Evolutionary conservation across 371 early-diverging fungal species (phyloP).

Genomic region (Smittium mucronatum): DNA sequence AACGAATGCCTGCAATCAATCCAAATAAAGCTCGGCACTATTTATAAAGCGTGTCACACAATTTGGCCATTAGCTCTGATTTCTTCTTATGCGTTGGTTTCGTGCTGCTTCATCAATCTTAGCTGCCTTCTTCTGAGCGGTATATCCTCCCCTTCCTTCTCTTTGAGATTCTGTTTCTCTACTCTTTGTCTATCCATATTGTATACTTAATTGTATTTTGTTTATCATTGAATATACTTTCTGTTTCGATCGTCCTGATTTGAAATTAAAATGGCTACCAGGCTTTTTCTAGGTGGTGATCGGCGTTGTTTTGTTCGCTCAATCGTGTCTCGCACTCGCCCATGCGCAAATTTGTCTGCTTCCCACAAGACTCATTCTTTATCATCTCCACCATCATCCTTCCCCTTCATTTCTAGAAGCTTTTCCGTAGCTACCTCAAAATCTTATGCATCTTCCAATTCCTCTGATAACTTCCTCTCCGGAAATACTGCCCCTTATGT

Average conservation of each 20-base stretch:
- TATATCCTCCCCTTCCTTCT: too few species aligned
- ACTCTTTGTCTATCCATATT: too few species aligned
- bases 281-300: background rate
- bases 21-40: too few species aligned
- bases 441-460: background rate
- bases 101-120: too few species aligned
- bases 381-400: background rate
- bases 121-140: too few species aligned
- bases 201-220: too few species aligned
- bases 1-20: too few species aligned
- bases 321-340: background rate
- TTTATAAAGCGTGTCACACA: too few species aligned
- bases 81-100: too few species aligned
- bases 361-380: background rate
- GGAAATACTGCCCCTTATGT: slow-evolving; percentile 75
- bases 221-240: too few species aligned
- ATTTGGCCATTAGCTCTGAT: too few species aligned
- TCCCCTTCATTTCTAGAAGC: background rate
- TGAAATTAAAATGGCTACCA: background rate
- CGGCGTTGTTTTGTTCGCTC: background rate
- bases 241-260: background rate
- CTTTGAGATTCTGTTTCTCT: too few species aligned
- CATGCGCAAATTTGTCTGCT: background rate
- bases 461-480: slow-evolving; percentile 53
- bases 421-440: background rate